These are phyloP conservation scores for Posidonia oceanica DNA, from an alignment of 116 monocot species.

Conservation along the genomic window DNA sequence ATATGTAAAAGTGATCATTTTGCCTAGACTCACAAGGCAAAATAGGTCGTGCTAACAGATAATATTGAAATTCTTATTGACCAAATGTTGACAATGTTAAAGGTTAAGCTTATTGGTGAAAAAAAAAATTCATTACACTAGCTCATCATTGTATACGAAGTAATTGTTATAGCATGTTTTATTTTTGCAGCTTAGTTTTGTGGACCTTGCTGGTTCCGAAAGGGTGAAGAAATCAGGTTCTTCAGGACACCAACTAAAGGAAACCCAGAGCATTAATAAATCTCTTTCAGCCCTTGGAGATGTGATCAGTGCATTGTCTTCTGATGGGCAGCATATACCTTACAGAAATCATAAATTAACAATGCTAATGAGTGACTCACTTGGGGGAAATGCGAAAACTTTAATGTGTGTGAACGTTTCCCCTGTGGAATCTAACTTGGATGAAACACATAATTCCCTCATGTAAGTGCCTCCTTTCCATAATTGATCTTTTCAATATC, in stretches of 20 bases:
- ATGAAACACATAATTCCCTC: conserved; percentile 85
- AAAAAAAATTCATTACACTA: too few relatives aligned
- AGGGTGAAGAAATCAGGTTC: conserved; percentile 93
- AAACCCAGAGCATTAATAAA: conserved; percentile 98
- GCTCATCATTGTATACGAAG: too few relatives aligned
- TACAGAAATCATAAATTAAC: conserved; percentile 96
- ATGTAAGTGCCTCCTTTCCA: conserved; percentile 34
- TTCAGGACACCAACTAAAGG: conserved; percentile 81
- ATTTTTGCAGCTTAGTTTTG: conserved; percentile 90
- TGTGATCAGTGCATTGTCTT: conserved; percentile 87
- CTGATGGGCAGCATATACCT: conserved; percentile 93
- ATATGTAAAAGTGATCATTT: too few relatives aligned
- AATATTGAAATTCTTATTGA: too few relatives aligned
- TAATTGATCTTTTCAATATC: too few relatives aligned
- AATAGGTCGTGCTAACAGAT: too few relatives aligned
- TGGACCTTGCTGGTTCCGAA: conserved; percentile 98
- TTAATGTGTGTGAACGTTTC: conserved; percentile 98
- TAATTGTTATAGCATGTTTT: neutral
- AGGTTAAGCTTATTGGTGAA: too few relatives aligned
- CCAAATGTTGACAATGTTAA: too few relatives aligned
- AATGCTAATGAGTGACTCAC: conserved; percentile 98
- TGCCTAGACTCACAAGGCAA: too few relatives aligned
- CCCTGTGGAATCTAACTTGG: conserved; percentile 86
- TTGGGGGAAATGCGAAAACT: conserved; percentile 97
- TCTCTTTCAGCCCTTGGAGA: conserved; percentile 95